Base-by-base conservation (phyloP, 2,329 filamentous ascomycete genomes). In the Exophiala xenobiotica region DNA sequence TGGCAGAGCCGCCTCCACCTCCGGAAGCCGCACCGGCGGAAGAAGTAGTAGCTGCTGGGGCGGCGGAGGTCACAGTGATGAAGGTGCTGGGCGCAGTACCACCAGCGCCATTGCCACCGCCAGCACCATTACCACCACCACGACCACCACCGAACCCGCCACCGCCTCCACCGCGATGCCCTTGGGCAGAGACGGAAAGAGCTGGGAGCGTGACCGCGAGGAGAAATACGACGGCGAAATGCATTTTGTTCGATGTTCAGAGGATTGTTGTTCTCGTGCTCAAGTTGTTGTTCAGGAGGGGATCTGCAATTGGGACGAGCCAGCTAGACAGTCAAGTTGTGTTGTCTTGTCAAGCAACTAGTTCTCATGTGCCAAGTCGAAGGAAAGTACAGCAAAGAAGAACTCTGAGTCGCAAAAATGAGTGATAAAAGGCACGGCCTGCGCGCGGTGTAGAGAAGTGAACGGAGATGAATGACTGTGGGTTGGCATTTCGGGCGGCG, bases 361-460 rank as follows among this genome's bases (percentile, higher is more conserved):
- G 27, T 12, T n/a, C 18, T 35, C 26, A 27, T 35, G 27, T 37
- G 14, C 27, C 27, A 45, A 29, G 12, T 20, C 33, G 24, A 26
- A 16, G n/a, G 33, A 24, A 51, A 6, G 31, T 20, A 42, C 39
- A 33, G 29, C 27, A 40, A 27, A 14, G 22, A 31, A 29, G 22
- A 22, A n/a, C 24, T 12, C 2, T 2, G 18, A 41, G 20, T 18
- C 11, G 46, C 20, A 16, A 12, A 38, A 29, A 7, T 37, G n/a
- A 43, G 43, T 39, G 24, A 29, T 48, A 50, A 45, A 42, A 33
- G 22, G 39, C 54, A 57, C 54, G 54, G 41, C 54, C 54, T 46
- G 54, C 54, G 54, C 14, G 46, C 54, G 41, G 16, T 24, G 33
- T 26, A n/a, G 27, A 46, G 37, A 53, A 53, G 19, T 46, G 39